A percentile compares a stretch with the other conserved stretches of the same genome.
These are phyloP conservation scores for Paramecium sonneborni DNA, from an alignment of 73 alveolate species.

Conservation along the genomic window DNA sequence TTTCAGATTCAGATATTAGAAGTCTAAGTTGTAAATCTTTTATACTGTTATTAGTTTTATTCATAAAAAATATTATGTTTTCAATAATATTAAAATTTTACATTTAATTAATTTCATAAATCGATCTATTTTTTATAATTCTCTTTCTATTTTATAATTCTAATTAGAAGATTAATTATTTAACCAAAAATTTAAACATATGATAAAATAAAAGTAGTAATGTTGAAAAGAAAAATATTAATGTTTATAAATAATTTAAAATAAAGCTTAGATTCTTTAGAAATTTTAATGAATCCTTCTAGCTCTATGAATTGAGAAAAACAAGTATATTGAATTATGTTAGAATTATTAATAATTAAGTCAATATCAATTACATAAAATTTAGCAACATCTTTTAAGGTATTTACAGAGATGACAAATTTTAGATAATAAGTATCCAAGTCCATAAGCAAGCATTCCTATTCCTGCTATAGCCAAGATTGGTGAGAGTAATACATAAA, in stretches of 20 bases:
- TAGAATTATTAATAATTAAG: background rate
- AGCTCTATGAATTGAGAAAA: conserved; percentile 72
- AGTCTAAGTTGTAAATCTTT: background rate
- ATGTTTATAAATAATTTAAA: too few relatives aligned
- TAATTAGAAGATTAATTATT: too few relatives aligned
- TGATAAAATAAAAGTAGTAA: too few relatives aligned
- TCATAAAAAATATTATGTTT: background rate
- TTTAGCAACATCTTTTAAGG: background rate
- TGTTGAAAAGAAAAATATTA: too few relatives aligned
- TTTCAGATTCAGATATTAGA: background rate
- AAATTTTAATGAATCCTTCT: too few relatives aligned
- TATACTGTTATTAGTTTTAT: background rate
- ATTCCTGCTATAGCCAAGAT: background rate
- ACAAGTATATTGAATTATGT: conserved; percentile 43
- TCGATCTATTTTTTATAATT: too few relatives aligned
- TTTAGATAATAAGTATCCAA: conserved; percentile 56
- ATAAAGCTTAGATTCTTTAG: too few relatives aligned
- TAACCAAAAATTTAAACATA: too few relatives aligned
- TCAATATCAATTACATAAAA: background rate
- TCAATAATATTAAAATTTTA: too few relatives aligned
- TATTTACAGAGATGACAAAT: conserved; percentile 44
- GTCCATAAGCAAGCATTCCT: conserved; percentile 53
- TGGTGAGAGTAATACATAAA: conserved; percentile 14
- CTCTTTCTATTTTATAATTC: too few relatives aligned
- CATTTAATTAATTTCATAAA: too few relatives aligned